These are phyloP conservation scores for Cyclocybe cylindracea DNA, from an alignment of 768 basidiomycete species.

Conservation along the genomic window DNA sequence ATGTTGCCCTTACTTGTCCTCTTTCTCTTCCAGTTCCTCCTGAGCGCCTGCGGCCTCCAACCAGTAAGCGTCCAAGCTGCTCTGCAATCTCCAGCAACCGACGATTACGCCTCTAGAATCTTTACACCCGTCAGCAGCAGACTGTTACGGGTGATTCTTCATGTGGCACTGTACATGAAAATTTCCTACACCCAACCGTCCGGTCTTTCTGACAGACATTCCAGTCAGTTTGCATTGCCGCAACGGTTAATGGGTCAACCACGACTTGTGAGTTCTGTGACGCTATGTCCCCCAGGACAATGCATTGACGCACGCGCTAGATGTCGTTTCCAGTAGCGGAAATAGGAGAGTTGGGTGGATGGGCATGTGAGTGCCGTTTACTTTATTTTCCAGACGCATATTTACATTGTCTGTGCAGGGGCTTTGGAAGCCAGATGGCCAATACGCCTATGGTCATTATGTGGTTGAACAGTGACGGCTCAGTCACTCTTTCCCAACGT, in stretches of 20 bases:
- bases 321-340: constrained; percentile 48
- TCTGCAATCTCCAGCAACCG: too few species aligned
- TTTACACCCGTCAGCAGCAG: too few species aligned
- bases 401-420: constrained; percentile 36
- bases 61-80: too few species aligned
- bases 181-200: too few species aligned
- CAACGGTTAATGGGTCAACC: constrained; percentile 43
- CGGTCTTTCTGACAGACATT: neutral
- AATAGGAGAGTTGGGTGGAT: constrained; percentile 51
- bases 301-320: constrained; percentile 26
- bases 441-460: constrained; percentile 70
- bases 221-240: constrained; percentile 50
- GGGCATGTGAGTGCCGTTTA: constrained; percentile 48
- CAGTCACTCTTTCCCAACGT: constrained; percentile 68
- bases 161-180: too few species aligned
- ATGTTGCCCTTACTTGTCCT: too few species aligned
- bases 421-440: constrained; percentile 58
- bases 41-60: too few species aligned
- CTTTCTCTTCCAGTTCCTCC: too few species aligned
- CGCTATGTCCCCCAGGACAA: neutral
- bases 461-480: constrained; percentile 66
- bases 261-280: constrained; percentile 38
- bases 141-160: too few species aligned
- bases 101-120: too few species aligned
- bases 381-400: neutral